phyloP scores from a whole-genome alignment of 192 early-diverging fungal species.

The Linnemannia schmuckeri region DNA sequence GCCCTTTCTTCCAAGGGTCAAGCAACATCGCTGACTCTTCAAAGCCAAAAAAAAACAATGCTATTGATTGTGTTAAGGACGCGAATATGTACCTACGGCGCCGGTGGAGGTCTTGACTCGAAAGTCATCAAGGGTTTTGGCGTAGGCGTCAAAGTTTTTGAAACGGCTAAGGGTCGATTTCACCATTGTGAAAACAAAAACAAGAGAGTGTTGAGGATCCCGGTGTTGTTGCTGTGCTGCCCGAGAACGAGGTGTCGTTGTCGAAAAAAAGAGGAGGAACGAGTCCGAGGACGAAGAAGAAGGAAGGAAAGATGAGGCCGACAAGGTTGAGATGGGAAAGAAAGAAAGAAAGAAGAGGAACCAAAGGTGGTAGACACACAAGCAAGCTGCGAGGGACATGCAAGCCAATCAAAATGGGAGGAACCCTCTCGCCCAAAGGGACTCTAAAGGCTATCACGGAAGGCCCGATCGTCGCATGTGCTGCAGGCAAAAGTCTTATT shows the following conservation, averaged over 20 bases:
- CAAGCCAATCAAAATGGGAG: neutral
- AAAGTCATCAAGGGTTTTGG: conserved; percentile 98
- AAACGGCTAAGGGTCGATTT: conserved; percentile 67
- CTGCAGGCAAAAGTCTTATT: conserved; percentile 6
- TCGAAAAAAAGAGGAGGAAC: neutral
- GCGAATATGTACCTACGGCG: conserved; percentile 54
- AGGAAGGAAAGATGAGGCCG: neutral
- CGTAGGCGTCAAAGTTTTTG: conserved; percentile 87
- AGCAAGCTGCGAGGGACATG: neutral
- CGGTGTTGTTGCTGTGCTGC: conserved; percentile 36
- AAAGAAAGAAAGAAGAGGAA: neutral
- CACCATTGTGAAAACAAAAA: conserved; percentile 42
- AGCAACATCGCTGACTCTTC: too few relatives aligned
- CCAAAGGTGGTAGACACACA: neutral
- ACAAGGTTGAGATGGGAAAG: neutral
- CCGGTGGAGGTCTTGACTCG: conserved; percentile 59
- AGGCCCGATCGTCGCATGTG: conserved; percentile 22
- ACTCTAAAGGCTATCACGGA: neutral
- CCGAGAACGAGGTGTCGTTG: neutral
- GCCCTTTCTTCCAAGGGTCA: too few relatives aligned
- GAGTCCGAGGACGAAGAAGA: neutral
- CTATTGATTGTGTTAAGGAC: too few relatives aligned
- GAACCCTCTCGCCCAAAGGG: neutral
- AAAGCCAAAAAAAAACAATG: too few relatives aligned
- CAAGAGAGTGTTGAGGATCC: neutral